Base-by-base conservation (phyloP, 805 yeast species). In the Starmerella riodocensis region DNA sequence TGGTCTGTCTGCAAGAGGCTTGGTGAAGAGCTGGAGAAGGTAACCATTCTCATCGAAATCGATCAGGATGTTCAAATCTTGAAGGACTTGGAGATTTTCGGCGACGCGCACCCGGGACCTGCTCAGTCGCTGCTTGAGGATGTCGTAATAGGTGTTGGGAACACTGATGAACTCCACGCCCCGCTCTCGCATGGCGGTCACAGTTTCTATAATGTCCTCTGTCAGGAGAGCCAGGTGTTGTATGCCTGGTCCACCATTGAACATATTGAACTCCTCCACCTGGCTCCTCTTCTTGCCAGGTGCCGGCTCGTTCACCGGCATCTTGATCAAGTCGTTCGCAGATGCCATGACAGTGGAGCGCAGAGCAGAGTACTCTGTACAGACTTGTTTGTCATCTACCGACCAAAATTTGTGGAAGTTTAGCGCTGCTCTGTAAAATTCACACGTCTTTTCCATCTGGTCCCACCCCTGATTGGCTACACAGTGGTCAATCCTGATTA, bases 271-370 rank as follows among this genome's bases (percentile, higher is more conserved):
- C 57, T 83, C 94, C 57, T 82, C 93, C 43, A 83, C 77, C 54
- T 83, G 94, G 3, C 86, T 75, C 53, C 66, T 72, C 54, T 69
- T 69, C 30, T 62, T 55, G 1, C 86, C 83, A 35, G 63, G 55
- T 0, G 84, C 88, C 0, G 94, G 94, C 57, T 83, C 93, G 57
- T 82, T 83, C 36, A 83, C 70, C 13, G 94, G 93, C 74, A 83
- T 75, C 56, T 80, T 79, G 47, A 81, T 69, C 29, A 52, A 57
- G 13, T 77, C 81, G 48, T 75, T 71, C 12, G 66, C 61, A 6
- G 80, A 73, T 0, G 86, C 72, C 85, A 83, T 77, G 12, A 83
- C 93, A 19, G 74, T 70, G 11, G 93, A 78, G 39, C 71, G 66
- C 40, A 82, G 67, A 0, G 91, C 80, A 2, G 85, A 71, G 48